Evolutionary conservation across 2,329 filamentous ascomycete species (phyloP).

Genomic region (Thielaviopsis populi): DNA sequence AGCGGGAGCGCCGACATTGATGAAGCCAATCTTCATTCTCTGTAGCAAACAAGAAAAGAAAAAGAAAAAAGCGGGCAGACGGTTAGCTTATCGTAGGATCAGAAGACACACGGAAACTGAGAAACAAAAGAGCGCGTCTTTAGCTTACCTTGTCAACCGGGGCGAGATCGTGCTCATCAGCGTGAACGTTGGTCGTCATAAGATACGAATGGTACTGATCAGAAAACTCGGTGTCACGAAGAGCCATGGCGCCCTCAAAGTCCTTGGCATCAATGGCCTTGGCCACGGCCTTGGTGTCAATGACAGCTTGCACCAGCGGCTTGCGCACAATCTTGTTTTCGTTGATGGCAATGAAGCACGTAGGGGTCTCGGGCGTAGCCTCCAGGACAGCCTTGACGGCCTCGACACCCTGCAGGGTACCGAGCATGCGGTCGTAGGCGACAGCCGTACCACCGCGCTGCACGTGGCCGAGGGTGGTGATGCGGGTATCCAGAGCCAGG

Average conservation of each 20-base stretch:
- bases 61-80: neutral
- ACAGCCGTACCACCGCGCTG: slow-evolving; percentile 86
- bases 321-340: slow-evolving; percentile 96
- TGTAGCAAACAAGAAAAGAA: slow-evolving; percentile 25
- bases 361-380: slow-evolving; percentile 74
- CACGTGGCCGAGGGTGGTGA: slow-evolving; percentile 93
- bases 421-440: slow-evolving; percentile 85
- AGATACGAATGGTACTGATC: slow-evolving; percentile 85
- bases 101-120: neutral
- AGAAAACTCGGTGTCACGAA: slow-evolving; percentile 83
- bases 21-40: slow-evolving; percentile 86
- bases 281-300: slow-evolving; percentile 70
- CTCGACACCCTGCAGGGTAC: slow-evolving; percentile 85
- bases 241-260: slow-evolving; percentile 72
- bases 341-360: slow-evolving; percentile 87
- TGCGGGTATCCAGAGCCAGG: slow-evolving; percentile 75
- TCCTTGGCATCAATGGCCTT: slow-evolving; percentile 70
- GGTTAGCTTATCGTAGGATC: neutral
- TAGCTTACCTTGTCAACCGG: slow-evolving; percentile 51
- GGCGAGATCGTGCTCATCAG: slow-evolving; percentile 46
- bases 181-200: slow-evolving; percentile 72
- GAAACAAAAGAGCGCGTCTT: neutral
- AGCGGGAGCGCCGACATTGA: slow-evolving; percentile 91
- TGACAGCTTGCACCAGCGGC: slow-evolving; percentile 75
- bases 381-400: slow-evolving; percentile 85